These are phyloP conservation scores for Elsinoe batatas DNA, from an alignment of 2,329 filamentous ascomycete species.

Conservation along the genomic window DNA sequence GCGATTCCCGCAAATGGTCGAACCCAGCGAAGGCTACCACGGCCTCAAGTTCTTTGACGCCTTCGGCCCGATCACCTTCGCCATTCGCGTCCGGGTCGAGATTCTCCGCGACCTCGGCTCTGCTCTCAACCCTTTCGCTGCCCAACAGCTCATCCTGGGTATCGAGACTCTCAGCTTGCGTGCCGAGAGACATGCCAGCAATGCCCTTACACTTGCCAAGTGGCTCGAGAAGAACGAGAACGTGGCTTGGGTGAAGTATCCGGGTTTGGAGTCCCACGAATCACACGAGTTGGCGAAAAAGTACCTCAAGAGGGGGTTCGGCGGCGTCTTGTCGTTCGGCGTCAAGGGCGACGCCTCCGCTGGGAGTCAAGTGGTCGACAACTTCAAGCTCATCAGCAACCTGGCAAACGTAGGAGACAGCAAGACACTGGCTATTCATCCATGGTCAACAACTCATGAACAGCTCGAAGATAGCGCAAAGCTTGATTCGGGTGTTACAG, in stretches of 20 bases:
- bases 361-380: slow-evolving; percentile 81
- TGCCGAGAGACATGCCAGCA: slow-evolving; percentile 75
- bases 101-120: slow-evolving; percentile 79
- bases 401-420: slow-evolving; percentile 92
- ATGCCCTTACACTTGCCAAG: slow-evolving; percentile 66
- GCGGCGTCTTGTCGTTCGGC: slow-evolving; percentile 86
- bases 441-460: slow-evolving; percentile 91
- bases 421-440: slow-evolving; percentile 91
- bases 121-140: slow-evolving; percentile 77
- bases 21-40: slow-evolving; percentile 83
- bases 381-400: slow-evolving; percentile 91
- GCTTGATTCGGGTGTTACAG: slow-evolving; percentile 68
- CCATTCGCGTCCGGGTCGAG: slow-evolving; percentile 79
- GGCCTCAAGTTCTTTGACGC: slow-evolving; percentile 92
- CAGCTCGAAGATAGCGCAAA: slow-evolving; percentile 80
- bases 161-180: slow-evolving; percentile 83
- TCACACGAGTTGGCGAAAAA: slow-evolving; percentile 74
- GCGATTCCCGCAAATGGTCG: slow-evolving; percentile 86
- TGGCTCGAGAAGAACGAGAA: slow-evolving; percentile 77
- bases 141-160: slow-evolving; percentile 83
- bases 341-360: slow-evolving; percentile 80
- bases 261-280: slow-evolving; percentile 71
- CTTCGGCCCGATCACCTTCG: slow-evolving; percentile 72
- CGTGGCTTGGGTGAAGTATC: slow-evolving; percentile 91
- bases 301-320: slow-evolving; percentile 76